Evolutionary conservation across 2,329 filamentous ascomycete genomes (phyloP), one percentile per base, ranked within the genome.

Genomic region (Diaporthe longicolla): DNA sequence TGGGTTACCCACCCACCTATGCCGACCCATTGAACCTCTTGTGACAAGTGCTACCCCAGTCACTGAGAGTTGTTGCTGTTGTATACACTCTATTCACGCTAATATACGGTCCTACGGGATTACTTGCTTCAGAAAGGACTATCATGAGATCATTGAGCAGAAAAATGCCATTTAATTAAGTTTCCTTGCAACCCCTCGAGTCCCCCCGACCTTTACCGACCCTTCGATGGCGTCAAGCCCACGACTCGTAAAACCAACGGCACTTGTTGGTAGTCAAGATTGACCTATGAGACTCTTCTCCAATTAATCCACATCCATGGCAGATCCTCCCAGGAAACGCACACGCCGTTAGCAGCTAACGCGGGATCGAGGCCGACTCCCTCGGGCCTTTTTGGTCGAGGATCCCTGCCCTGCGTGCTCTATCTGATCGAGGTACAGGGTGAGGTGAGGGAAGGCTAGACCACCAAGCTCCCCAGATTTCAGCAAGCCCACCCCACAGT

Each of bases 391-490:
- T 52, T 37, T 3, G 45, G 45, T 19, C 21, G 11, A 35, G 32
- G 48, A 45, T 54, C 63, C 63, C 63, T 68, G 32, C 63, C 63
- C 63, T 68, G 32, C 48, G 48, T 5, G 21, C 21, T 68, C 45
- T 50, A 40, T 68, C 63, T 54, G 40, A 54, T 50, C 45, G 32
- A 68, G 48, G 8, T n/a, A 32, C 4, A 11, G 2, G 10, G 35
- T 40, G 13, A 26, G 32, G 48, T 37, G 32, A 68, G 40, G 40
- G 40, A 43, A 43, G 63, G 45, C 63, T 66, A 66, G 45, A 66
- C 63, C 61, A 52, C 21, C 26, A 0, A 68, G 63, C 29, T 68
- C 63, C 63, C 63, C 63, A 68, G 63, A 68, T 68, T 68, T 54
- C n/a, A 40, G 32, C 40, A 43, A 43, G 40, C 24, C 63, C 48